Percentiles rank a stretch among this genome's conserved stretches.
Evolutionary conservation across 225 moss, liverwort and hornwort genomes (phyloP).

Genomic region (Climacium dendroides): DNA sequence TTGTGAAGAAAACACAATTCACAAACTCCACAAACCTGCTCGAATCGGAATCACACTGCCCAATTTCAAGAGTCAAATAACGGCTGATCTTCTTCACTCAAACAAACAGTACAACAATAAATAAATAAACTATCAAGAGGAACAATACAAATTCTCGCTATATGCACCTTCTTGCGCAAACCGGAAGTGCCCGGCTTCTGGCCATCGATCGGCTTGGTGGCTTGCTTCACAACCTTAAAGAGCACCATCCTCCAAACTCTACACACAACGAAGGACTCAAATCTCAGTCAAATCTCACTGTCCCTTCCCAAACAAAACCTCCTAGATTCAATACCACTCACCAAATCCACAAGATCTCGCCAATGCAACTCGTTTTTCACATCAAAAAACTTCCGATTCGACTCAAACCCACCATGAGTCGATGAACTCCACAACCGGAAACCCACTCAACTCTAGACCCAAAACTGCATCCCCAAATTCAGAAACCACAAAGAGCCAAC

Average conservation of each 20-base stretch:
- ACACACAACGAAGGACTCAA: neutral
- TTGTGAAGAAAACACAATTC: neutral
- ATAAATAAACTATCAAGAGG: too few species aligned
- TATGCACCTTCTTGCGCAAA: conserved; percentile 75
- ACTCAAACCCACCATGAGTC: neutral
- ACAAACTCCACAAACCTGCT: neutral
- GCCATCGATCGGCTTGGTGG: conserved; percentile 85
- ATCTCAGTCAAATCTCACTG: neutral
- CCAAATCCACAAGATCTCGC: neutral
- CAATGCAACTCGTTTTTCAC: neutral
- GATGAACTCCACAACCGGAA: neutral
- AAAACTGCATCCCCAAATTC: neutral
- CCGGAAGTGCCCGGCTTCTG: conserved; percentile 99
- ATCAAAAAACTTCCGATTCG: neutral
- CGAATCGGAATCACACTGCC: neutral
- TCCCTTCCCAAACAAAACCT: neutral
- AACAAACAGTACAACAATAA: neutral
- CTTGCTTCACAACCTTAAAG: conserved; percentile 64
- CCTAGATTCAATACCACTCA: neutral
- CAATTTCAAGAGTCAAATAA: neutral
- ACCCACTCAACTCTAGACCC: neutral
- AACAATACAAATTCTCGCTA: neutral
- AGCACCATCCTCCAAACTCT: conserved; percentile 33
- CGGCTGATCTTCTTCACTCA: neutral
- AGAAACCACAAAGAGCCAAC: too few species aligned